Evolutionary conservation across 148 eudicot genomes (phyloP).

Genomic region (Arbutus unedo): DNA sequence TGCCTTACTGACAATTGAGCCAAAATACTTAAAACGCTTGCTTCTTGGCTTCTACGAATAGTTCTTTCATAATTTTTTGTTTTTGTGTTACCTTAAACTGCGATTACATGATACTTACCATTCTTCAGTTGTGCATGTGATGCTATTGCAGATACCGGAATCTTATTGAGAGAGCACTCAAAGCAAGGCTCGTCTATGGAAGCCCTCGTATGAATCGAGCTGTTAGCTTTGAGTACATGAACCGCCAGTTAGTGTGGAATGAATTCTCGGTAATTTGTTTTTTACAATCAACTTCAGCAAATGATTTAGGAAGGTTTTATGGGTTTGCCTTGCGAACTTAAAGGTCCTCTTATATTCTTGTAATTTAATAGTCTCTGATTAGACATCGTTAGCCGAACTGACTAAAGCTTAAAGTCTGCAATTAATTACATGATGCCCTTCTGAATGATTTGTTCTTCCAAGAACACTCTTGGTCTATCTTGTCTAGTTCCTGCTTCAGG

Average conservation of each 20-base stretch:
- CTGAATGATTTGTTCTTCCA: background rate
- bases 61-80: background rate
- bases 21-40: no score
- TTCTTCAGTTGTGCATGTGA: conserved; percentile 10
- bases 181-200: conserved; percentile 93
- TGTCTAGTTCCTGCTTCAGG: no score
- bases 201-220: conserved; percentile 93
- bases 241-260: conserved; percentile 98
- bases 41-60: background rate
- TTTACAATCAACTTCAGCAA: conserved; percentile 1
- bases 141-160: conserved; percentile 69
- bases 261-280: conserved; percentile 76
- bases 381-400: background rate
- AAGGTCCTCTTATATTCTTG: background rate
- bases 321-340: background rate
- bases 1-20: no score
- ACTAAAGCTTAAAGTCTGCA: background rate
- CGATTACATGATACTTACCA: background rate
- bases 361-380: background rate
- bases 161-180: conserved; percentile 81
- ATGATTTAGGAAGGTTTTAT: background rate
- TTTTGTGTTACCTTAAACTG: background rate
- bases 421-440: background rate
- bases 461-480: conserved; percentile 5
- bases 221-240: conserved; percentile 99